Evolutionary conservation across 1,139 yeast genomes (phyloP).

Genomic region (Nakaseomyces sp.): DNA sequence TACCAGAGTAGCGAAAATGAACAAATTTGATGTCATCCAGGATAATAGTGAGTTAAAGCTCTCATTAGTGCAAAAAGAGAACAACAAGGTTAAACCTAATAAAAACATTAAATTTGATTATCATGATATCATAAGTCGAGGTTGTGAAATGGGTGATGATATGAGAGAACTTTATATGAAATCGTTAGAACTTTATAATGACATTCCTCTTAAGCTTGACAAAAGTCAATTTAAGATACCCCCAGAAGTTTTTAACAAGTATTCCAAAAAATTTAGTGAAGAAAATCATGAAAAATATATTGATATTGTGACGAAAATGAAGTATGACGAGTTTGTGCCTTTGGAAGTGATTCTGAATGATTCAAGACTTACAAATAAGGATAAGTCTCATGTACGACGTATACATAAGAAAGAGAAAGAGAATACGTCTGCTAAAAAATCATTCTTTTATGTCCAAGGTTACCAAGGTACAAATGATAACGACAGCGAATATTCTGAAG

Average conservation of each 20-base stretch:
- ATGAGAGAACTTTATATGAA: slow-evolving; percentile 27
- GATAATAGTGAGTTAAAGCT: slow-evolving; percentile 8
- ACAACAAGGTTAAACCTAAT: slow-evolving; percentile 12
- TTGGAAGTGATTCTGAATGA: slow-evolving; percentile 17
- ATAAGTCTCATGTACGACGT: slow-evolving; percentile 15
- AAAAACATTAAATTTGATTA: slow-evolving; percentile 19
- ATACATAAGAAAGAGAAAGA: slow-evolving; percentile 15
- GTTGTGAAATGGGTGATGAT: slow-evolving; percentile 28
- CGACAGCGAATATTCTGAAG: slow-evolving; percentile 5
- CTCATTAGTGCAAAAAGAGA: slow-evolving; percentile 12
- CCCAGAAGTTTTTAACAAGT: slow-evolving; percentile 18
- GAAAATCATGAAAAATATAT: slow-evolving; percentile 1
- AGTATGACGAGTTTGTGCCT: slow-evolving; percentile 13
- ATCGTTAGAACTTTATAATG: slow-evolving; percentile 26
- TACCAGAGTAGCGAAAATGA: slow-evolving; percentile 18
- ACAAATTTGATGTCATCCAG: slow-evolving; percentile 18
- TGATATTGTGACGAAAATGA: slow-evolving; percentile 10
- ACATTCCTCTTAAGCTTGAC: slow-evolving; percentile 21
- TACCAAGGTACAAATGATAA: slow-evolving; percentile 8
- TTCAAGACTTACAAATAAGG: slow-evolving; percentile 15
- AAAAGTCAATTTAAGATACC: slow-evolving; percentile 22
- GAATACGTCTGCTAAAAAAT: slow-evolving; percentile 18
- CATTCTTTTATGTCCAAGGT: slow-evolving; percentile 20
- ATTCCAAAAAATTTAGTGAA: slow-evolving; percentile 10
- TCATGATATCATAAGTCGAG: slow-evolving; percentile 26